Evolutionary conservation across 2,329 filamentous ascomycete species (phyloP), one percentile per base, ranked within the genome.

Genomic region (Leptographium galeiforme): DNA sequence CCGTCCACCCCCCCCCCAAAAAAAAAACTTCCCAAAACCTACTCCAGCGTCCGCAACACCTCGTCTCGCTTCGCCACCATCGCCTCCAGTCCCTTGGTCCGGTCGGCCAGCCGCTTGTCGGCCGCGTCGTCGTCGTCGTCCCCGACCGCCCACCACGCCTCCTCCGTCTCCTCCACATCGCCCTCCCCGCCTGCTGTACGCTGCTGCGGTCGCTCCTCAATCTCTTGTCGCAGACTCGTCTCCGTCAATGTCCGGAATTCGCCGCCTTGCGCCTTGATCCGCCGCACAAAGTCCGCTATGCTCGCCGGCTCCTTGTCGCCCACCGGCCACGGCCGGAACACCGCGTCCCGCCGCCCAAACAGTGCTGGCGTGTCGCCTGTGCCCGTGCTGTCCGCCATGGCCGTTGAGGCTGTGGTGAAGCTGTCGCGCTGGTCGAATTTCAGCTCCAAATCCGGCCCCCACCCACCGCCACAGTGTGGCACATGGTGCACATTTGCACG

Each of bases 161-260:
- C 73, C 2, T 68, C 67, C 61, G 70, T 70, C 36, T 72, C 69
- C 16, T 69, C 67, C 50, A 74, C 75, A 13, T 72, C 70, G 4
- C 73, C 66, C 12, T 68, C 64, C 2, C 66, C 68, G 6, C 47
- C 64, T 18, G 59, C 57, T 12, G 56, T 57, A n/a, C 57, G 63
- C 59, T 56, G 64, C 56, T 57, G 71, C 70, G 72, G 66, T 68
- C 72, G 66, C 44, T 72, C 63, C 18, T 63, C 69, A 51, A 93
- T 82, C 62, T 93, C 84, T 39, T 83, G 78, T 50, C 76, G 77
- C 40, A 97, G 71, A 45, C 81, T 77, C 50, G 81, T 76, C 66
- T 95, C 87, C 50, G 82, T 87, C 58, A 97, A 75, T 60, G 83
- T 76, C 55, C 88, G 84, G 64, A 97, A 94, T 30, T 88, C 87